phyloP scores from a whole-genome alignment of 202 grass and related monocot species.

The Zizania palustris region DNA sequence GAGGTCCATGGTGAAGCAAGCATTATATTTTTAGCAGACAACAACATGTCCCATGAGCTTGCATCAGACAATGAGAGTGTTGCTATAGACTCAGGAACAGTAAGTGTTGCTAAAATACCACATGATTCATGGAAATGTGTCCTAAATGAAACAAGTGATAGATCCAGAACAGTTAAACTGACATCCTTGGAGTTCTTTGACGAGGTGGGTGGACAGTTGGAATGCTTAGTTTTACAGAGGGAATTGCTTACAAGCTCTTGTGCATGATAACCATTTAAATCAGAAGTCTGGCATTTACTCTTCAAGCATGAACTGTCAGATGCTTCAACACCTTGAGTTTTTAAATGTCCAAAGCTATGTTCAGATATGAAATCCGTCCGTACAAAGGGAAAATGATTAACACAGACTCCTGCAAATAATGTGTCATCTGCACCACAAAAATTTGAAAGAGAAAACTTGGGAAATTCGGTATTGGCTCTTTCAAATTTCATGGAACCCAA shows the following conservation, averaged over 20 bases:
- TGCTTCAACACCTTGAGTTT: conserved; percentile 48
- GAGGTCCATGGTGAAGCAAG: conserved; percentile 66
- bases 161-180: conserved; percentile 53
- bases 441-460: conserved; percentile 66
- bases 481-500: conserved; percentile 37
- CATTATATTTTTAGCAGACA: conserved; percentile 64
- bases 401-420: conserved; percentile 54
- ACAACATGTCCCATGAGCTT: conserved; percentile 72
- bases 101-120: conserved; percentile 68
- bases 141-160: conserved; percentile 64
- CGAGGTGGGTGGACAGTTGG: conserved; percentile 28
- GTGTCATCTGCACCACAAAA: conserved; percentile 43
- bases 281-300: conserved; percentile 35
- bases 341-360: conserved; percentile 47
- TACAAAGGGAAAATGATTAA: conserved; percentile 77
- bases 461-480: conserved; percentile 38
- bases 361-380: conserved; percentile 38
- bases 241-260: conserved; percentile 37
- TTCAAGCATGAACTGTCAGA: conserved; percentile 41
- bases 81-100: conserved; percentile 63
- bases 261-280: conserved; percentile 36
- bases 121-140: conserved; percentile 81
- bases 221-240: conserved; percentile 20
- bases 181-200: conserved; percentile 32
- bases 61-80: conserved; percentile 50